These are phyloP conservation scores for Vitellaria paradoxa DNA, from an alignment of 179 eudicot species.

Conservation along the genomic window DNA sequence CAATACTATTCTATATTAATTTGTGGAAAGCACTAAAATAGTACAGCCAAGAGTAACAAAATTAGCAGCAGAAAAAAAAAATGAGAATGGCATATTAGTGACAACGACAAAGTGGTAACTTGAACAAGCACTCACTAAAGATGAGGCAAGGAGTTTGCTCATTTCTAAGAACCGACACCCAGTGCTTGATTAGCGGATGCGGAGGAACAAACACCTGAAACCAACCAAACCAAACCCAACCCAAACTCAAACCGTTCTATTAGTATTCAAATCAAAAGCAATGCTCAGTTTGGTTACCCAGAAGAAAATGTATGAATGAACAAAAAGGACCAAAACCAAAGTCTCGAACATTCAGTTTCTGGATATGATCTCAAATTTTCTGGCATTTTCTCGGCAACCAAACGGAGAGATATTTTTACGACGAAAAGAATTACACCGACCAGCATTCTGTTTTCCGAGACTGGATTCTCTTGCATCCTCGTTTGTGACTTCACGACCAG, in stretches of 20 bases:
- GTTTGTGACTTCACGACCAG: conserved; percentile 37
- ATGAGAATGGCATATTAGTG: too few relatives aligned
- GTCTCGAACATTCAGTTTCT: not conserved
- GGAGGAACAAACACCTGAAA: conserved; percentile 94
- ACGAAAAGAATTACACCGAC: conserved; percentile 21
- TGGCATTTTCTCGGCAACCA: too few relatives aligned
- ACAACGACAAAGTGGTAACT: not conserved
- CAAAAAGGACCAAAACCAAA: not conserved
- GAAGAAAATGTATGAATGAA: not conserved
- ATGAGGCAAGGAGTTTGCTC: conserved; percentile 79
- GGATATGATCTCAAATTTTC: not conserved
- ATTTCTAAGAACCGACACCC: conserved; percentile 95
- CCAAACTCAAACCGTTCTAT: too few relatives aligned
- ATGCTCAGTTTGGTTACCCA: not conserved
- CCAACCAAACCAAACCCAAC: conserved; percentile 13
- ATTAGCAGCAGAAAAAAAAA: not conserved
- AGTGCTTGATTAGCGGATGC: conserved; percentile 89
- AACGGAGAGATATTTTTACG: too few relatives aligned
- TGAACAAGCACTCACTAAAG: conserved; percentile 56
- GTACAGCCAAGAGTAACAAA: not conserved
- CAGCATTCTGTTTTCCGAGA: conserved; percentile 61
- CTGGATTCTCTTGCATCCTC: conserved; percentile 31
- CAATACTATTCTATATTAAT: not conserved
- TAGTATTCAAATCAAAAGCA: too few relatives aligned
- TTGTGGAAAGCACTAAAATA: not conserved